Evolutionary conservation across 2,329 filamentous ascomycete genomes (phyloP).

Genomic region (Cordyceps javanica): DNA sequence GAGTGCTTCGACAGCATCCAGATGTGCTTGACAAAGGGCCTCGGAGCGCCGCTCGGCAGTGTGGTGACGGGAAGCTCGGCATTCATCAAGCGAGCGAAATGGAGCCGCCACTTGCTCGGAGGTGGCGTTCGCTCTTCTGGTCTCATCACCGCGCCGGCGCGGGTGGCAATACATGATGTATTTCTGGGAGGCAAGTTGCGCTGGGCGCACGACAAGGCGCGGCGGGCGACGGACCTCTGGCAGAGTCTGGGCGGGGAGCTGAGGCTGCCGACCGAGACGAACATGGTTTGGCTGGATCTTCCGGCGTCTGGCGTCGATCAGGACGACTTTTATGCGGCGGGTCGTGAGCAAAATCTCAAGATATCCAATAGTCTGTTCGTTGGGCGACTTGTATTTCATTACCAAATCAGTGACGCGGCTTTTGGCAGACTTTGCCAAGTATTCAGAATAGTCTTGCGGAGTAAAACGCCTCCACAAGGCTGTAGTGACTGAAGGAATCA

Average conservation of each 20-base stretch:
- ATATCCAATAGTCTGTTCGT: neutral
- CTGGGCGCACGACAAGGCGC: neutral
- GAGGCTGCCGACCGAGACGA: neutral
- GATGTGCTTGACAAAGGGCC: conserved; percentile 71
- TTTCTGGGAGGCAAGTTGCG: neutral
- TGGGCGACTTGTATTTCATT: conserved; percentile 3
- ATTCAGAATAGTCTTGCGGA: neutral
- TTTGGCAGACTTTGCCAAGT: neutral
- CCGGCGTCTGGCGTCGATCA: neutral
- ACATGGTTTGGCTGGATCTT: conserved; percentile 5
- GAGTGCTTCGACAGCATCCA: conserved; percentile 64
- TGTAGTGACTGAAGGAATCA: neutral
- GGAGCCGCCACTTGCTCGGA: conserved; percentile 59
- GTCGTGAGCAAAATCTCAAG: neutral
- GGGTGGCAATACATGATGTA: conserved; percentile 46
- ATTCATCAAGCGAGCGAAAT: conserved; percentile 31
- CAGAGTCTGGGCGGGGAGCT: neutral
- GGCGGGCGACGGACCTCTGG: neutral
- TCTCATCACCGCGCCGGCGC: conserved; percentile 61
- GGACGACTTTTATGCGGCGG: neutral
- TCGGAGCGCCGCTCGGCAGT: conserved; percentile 71
- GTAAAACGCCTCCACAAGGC: neutral
- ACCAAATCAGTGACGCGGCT: neutral
- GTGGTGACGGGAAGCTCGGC: conserved; percentile 51
- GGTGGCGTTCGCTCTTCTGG: conserved; percentile 67